phyloP scores from a whole-genome alignment of 2,329 filamentous ascomycete species.

The Calonectria hawksworthii region DNA sequence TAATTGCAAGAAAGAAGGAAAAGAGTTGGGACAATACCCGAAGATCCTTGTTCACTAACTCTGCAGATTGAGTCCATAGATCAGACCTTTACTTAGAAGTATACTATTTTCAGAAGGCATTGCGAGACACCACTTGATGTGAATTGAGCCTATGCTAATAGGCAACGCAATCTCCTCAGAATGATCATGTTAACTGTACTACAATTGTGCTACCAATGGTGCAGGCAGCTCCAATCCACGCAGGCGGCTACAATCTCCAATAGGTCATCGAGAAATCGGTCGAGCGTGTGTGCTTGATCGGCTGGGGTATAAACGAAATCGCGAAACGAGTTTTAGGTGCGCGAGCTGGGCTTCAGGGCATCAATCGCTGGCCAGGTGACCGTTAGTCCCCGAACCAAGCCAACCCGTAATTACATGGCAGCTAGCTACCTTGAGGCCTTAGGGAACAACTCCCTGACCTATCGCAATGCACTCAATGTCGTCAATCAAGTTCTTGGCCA shows the following conservation, averaged over 20 bases:
- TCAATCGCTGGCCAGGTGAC: not conserved
- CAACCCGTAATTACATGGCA: not conserved
- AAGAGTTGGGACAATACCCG: too few species aligned
- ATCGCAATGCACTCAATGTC: not conserved
- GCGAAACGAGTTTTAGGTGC: not conserved
- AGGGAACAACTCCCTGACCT: not conserved
- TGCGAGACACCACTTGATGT: not conserved
- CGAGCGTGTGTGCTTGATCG: not conserved
- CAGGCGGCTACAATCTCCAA: not conserved
- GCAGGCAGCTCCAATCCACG: too few species aligned
- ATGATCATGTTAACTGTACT: too few species aligned
- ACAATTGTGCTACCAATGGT: too few species aligned
- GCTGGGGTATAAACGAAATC: not conserved
- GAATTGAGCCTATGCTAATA: not conserved
- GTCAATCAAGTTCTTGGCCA: not conserved
- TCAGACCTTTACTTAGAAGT: not conserved
- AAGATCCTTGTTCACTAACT: too few species aligned
- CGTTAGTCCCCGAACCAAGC: not conserved
- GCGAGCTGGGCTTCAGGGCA: not conserved
- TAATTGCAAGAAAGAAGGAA: too few species aligned
- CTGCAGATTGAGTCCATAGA: too few species aligned
- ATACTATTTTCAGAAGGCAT: not conserved
- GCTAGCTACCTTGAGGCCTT: not conserved
- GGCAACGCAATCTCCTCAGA: not conserved
- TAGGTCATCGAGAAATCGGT: not conserved